Conservation (phyloP, 1,284 basidiomycete species). For the Pseudozyma sp. region DNA sequence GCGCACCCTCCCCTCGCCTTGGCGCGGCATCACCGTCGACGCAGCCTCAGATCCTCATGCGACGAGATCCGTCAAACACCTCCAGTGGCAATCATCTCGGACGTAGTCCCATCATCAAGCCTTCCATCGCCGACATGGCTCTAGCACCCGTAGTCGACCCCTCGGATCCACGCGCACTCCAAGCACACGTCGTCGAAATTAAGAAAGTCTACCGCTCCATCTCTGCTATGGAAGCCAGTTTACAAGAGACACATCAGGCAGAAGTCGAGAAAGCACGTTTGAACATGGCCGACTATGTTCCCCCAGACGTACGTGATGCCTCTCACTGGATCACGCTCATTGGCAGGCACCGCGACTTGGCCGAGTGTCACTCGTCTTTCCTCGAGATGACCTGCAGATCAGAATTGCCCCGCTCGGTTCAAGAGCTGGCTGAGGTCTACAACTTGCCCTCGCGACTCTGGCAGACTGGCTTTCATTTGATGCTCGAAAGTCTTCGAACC, state of each 20-base stretch:
- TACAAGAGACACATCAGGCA: slow-evolving; percentile 72
- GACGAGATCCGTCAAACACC: slow-evolving; percentile 23
- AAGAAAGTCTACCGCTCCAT: slow-evolving; percentile 84
- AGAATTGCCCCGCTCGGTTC: slow-evolving; percentile 84
- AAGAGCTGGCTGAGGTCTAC: slow-evolving; percentile 89
- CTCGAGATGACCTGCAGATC: slow-evolving; percentile 87
- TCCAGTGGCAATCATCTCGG: slow-evolving; percentile 24
- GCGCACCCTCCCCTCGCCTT: slow-evolving; percentile 22
- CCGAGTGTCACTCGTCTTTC: slow-evolving; percentile 87
- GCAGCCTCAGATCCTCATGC: slow-evolving; percentile 40
- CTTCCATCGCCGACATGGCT: slow-evolving; percentile 24
- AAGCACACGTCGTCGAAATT: slow-evolving; percentile 76
- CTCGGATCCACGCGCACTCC: slow-evolving; percentile 27
- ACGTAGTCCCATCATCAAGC: slow-evolving; percentile 31
- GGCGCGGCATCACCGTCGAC: slow-evolving; percentile 4
- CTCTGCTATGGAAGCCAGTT: slow-evolving; percentile 77
- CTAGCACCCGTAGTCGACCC: slow-evolving; percentile 25
- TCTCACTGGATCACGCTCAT: slow-evolving; percentile 53
- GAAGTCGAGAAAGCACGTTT: slow-evolving; percentile 19
- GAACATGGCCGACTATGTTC: slow-evolving; percentile 29
- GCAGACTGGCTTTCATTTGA: slow-evolving; percentile 88
- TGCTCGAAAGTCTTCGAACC: slow-evolving; percentile 88
- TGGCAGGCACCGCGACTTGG: slow-evolving; percentile 74
- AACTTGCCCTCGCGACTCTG: slow-evolving; percentile 94
- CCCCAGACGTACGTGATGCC: slow-evolving; percentile 41